These are phyloP conservation scores for Pestalotiopsis sp. DNA, from an alignment of 2,329 filamentous ascomycete species.

Conservation along the genomic window DNA sequence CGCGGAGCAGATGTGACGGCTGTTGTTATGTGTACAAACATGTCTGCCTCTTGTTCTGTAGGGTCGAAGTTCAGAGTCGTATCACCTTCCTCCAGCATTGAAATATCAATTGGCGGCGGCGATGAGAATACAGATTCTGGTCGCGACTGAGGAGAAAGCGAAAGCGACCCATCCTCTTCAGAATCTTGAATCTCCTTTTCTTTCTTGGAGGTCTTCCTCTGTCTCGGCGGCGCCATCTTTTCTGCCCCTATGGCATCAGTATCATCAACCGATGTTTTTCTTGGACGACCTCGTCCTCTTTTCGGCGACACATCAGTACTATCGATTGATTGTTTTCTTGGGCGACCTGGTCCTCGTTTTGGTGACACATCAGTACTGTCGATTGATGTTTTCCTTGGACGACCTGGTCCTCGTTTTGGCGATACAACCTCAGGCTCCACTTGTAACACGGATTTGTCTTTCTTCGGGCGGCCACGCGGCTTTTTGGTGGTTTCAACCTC, in stretches of 20 bases:
- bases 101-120: constrained; percentile 43
- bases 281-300: too few relatives aligned
- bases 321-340: constrained; percentile 11
- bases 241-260: not conserved
- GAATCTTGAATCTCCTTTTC: constrained; percentile 56
- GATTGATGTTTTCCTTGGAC: constrained; percentile 26
- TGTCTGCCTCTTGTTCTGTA: constrained; percentile 42
- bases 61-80: constrained; percentile 47
- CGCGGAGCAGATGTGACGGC: constrained; percentile 56
- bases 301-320: not conserved
- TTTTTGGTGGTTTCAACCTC: constrained; percentile 33
- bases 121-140: constrained; percentile 47
- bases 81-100: constrained; percentile 44
- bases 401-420: constrained; percentile 26
- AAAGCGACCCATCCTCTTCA: constrained; percentile 39
- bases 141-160: constrained; percentile 37
- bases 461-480: constrained; percentile 46
- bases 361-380: not conserved
- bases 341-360: too few relatives aligned
- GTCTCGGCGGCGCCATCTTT: constrained; percentile 16
- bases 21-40: constrained; percentile 58
- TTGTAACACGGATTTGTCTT: constrained; percentile 25
- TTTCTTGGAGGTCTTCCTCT: constrained; percentile 19
- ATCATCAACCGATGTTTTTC: constrained; percentile 13
- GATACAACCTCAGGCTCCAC: constrained; percentile 11